phyloP scores from a whole-genome alignment of 2,329 filamentous ascomycete species.

The Stromatinia cepivora region DNA sequence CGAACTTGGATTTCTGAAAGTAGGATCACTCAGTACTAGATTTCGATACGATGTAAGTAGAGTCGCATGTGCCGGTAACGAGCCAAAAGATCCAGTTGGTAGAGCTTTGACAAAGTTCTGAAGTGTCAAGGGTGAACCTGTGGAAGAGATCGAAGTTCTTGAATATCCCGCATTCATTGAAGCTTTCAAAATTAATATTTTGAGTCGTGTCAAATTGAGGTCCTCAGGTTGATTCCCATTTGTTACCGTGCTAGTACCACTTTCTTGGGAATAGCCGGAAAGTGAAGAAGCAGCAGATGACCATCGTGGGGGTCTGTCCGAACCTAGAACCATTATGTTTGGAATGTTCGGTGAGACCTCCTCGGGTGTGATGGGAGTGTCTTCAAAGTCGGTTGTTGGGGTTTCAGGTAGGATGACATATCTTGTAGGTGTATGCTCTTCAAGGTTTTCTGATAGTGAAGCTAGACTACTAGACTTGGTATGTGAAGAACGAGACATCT shows the following conservation, averaged over 20 bases:
- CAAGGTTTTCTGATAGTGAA: conserved; percentile 49
- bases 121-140: conserved; percentile 53
- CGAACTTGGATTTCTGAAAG: conserved; percentile 56
- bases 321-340: conserved; percentile 85
- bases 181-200: conserved; percentile 77
- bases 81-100: conserved; percentile 76
- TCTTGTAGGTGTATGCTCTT: conserved; percentile 35
- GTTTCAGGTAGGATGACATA: conserved; percentile 65
- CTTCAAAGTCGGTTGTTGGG: conserved; percentile 92
- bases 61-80: conserved; percentile 65
- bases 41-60: conserved; percentile 80
- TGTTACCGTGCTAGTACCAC: conserved; percentile 70
- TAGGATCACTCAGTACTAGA: conserved; percentile 71
- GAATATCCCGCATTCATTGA: conserved; percentile 82
- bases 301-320: conserved; percentile 70
- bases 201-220: conserved; percentile 73
- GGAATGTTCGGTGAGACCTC: conserved; percentile 73
- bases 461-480: conserved; percentile 48
- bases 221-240: conserved; percentile 68
- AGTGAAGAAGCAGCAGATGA: conserved; percentile 67
- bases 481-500: conserved; percentile 38
- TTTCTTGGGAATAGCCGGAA: conserved; percentile 74
- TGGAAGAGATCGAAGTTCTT: conserved; percentile 47
- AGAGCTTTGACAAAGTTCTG: conserved; percentile 76
- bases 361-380: conserved; percentile 80